Conservation (phyloP, 768 basidiomycete species). For the Lanmaoa rubissima region DNA sequence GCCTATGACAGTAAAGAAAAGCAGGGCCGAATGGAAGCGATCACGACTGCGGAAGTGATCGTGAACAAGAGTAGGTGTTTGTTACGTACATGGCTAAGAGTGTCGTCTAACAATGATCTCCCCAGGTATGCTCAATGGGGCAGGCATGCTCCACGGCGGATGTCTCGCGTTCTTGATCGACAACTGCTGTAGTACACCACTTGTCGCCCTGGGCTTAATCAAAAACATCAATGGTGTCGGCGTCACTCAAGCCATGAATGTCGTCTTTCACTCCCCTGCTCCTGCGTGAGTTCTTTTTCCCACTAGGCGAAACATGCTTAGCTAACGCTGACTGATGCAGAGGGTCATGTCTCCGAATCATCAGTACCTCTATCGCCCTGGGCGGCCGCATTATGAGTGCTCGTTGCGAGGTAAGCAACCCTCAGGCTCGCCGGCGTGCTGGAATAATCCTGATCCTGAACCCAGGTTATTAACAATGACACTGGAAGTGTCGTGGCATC, state of each 20-base stretch:
- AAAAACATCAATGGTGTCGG: conserved; percentile 67
- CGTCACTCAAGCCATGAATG: conserved; percentile 69
- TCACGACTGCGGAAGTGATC: conserved; percentile 58
- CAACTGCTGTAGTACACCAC: conserved; percentile 68
- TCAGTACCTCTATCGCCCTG: conserved; percentile 62
- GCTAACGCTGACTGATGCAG: conserved; percentile 33
- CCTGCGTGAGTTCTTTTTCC: conserved; percentile 44
- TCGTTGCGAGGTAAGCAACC: conserved; percentile 58
- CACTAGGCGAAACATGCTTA: conserved; percentile 2
- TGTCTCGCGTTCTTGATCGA: conserved; percentile 73
- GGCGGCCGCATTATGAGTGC: conserved; percentile 71
- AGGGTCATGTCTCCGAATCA: conserved; percentile 56
- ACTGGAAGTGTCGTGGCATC: conserved; percentile 62
- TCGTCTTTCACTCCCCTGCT: conserved; percentile 69
- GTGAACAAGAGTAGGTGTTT: conserved; percentile 55
- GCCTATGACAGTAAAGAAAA: conserved; percentile 45
- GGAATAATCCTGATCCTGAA: neutral
- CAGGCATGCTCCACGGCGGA: conserved; percentile 75
- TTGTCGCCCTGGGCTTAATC: conserved; percentile 63
- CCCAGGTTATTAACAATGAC: conserved; percentile 57
- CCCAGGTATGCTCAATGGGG: conserved; percentile 71
- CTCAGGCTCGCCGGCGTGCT: neutral
- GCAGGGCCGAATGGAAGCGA: conserved; percentile 56
- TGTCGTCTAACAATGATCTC: conserved; percentile 1
- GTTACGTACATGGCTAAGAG: neutral